Conservation (phyloP, 1,284 basidiomycete genomes). For the Retiboletus flavoniger region DNA sequence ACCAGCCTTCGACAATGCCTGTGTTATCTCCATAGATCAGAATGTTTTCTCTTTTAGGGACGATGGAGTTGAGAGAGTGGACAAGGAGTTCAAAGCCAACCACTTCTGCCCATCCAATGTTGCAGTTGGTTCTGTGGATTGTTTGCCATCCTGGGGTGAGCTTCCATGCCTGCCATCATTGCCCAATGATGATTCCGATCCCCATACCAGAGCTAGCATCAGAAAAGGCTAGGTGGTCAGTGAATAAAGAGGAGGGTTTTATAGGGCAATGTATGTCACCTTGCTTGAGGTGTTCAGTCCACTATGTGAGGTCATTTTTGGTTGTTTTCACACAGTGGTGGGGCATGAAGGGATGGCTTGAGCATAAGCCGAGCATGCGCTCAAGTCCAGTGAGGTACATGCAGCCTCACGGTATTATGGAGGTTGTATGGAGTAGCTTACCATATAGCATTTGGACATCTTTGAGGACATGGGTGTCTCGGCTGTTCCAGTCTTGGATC, state of each 20-base stretch:
- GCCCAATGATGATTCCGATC: neutral
- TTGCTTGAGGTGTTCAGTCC: neutral
- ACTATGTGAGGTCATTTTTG: too few species aligned
- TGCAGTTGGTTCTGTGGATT: neutral
- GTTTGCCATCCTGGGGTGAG: constrained; percentile 5
- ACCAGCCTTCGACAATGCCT: constrained; percentile 43
- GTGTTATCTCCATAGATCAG: constrained; percentile 41
- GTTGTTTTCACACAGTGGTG: too few species aligned
- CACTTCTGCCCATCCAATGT: constrained; percentile 22
- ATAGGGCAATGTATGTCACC: neutral
- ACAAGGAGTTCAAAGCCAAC: constrained; percentile 30
- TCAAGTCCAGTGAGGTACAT: constrained; percentile 1
- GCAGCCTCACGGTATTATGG: neutral
- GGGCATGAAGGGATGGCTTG: constrained; percentile 3
- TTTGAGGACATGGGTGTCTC: neutral
- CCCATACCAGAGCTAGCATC: constrained; percentile 20
- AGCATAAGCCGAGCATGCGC: neutral
- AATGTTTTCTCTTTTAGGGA: too few species aligned
- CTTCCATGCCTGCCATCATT: constrained; percentile 6
- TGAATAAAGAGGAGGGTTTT: neutral
- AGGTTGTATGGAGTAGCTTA: constrained; percentile 3
- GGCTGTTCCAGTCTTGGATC: too few species aligned
- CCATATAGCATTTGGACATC: constrained; percentile 8
- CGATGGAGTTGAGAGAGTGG: too few species aligned
- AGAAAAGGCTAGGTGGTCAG: constrained; percentile 1